phyloP scores from a whole-genome alignment of 2,329 filamentous ascomycete genomes.

The Tolypocladium pustulatum region DNA sequence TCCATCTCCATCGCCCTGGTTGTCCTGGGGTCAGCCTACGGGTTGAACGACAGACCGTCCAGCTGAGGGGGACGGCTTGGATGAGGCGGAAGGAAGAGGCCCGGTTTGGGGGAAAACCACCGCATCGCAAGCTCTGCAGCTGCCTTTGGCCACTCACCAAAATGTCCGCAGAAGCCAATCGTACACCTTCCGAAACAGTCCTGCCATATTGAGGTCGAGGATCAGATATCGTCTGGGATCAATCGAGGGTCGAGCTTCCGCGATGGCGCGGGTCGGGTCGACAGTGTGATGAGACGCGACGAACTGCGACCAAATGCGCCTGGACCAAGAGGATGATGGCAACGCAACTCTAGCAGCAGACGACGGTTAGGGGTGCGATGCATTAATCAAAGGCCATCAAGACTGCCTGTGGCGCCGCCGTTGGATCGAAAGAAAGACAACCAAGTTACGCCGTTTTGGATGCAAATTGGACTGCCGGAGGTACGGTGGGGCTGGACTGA shows the following conservation, averaged over 20 bases:
- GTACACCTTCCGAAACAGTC: conserved; percentile 88
- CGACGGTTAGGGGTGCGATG: not conserved
- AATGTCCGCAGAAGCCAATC: conserved; percentile 97
- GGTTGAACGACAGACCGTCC: not conserved
- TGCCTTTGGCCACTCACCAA: conserved; percentile 56
- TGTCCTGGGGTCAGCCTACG: not conserved
- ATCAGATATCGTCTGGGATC: not conserved
- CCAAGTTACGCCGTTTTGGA: conserved; percentile 1
- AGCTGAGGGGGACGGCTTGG: not conserved
- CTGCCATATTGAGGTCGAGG: conserved; percentile 54
- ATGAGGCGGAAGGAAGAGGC: not conserved
- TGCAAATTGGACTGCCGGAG: conserved; percentile 1
- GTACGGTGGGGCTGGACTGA: conserved; percentile 1
- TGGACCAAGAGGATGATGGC: not conserved
- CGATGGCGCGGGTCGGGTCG: not conserved
- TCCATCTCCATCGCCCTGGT: conserved; percentile 97
- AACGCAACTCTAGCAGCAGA: not conserved
- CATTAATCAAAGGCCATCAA: not conserved
- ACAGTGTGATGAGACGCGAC: not conserved
- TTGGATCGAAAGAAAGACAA: not conserved
- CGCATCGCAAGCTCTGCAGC: not conserved
- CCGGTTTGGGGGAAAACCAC: not conserved
- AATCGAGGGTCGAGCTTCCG: not conserved
- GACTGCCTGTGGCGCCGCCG: not conserved
- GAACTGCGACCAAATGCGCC: not conserved